Evolutionary conservation across 495 filamentous ascomycete genomes (phyloP), one percentile per base, ranked within the genome.

Genomic region (Neurospora tetraspora): DNA sequence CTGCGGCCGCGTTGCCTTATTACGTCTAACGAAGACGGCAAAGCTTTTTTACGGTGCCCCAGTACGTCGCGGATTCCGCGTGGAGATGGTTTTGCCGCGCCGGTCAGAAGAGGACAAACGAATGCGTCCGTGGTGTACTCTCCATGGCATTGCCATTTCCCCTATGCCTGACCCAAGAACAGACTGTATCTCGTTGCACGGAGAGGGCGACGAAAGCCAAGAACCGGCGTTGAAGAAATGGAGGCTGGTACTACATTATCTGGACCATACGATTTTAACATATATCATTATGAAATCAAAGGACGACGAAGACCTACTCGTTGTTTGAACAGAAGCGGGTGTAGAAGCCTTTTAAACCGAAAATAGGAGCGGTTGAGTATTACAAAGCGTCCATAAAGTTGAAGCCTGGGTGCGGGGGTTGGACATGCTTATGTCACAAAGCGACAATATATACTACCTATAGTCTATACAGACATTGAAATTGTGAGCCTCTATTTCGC

Each of bases 181-280:
- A 88, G 69, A 84, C 84, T 38, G 79, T 18, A 65, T 65, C 23
- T 65, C 53, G 59, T 70, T 78, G 20, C 73, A 79, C 68, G 40
- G 77, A 72, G 71, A 76, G 9, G 68, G 40, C 20, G 80, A 83
- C 80, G 82, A 76, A 80, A 27, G 69, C 4, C 16, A 71, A 79
- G 39, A 69, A 20, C 70, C 75, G 39, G 72, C 80, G 34, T 37
- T 38, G 20, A 81, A 81, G 77, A 82, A 86, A 61, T 96, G 92
- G 80, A 83, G 95, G 37, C 75, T 98, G 45, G 82, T 97, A 72
- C 81, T 97, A 76, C 86, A 89, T 38, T 98, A 91, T 81, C 83
- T 85, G 74, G 89, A 97, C 80, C 90, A 93, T 74, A 88, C 88
- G 0, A 86, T 98, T 18, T 81, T 97, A 78, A 92, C 87, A 77